Evolutionary conservation across 2,329 filamentous ascomycete species (phyloP).

Genomic region (Pleomassaria siparia): DNA sequence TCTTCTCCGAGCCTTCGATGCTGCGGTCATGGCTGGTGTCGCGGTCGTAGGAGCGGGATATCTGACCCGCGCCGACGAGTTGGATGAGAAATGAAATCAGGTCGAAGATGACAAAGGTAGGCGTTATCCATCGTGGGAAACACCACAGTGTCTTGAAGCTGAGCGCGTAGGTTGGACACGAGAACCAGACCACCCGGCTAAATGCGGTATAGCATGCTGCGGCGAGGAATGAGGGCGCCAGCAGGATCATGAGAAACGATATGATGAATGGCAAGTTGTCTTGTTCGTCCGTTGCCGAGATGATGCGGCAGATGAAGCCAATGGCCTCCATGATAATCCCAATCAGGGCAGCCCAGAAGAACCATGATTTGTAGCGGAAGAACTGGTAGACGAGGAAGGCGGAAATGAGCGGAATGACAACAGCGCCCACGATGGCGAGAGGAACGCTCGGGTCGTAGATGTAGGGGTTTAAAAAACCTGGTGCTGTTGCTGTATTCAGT

Average conservation of each 20-base stretch:
- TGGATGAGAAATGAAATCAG: conserved; percentile 53
- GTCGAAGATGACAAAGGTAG: conserved; percentile 53
- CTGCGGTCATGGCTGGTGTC: conserved; percentile 42
- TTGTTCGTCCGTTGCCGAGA: conserved; percentile 42
- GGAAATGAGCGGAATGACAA: conserved; percentile 44
- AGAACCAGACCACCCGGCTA: conserved; percentile 49
- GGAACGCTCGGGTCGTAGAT: conserved; percentile 52
- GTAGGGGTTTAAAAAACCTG: conserved; percentile 44
- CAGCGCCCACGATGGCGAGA: conserved; percentile 47
- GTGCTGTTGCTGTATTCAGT: conserved; percentile 7
- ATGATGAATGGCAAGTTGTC: conserved; percentile 42
- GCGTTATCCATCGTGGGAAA: conserved; percentile 48
- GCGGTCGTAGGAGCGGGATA: conserved; percentile 37
- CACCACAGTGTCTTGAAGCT: conserved; percentile 49
- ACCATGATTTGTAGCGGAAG: conserved; percentile 38
- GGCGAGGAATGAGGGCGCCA: conserved; percentile 53
- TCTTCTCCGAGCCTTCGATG: conserved; percentile 39
- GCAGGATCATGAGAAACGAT: conserved; percentile 49
- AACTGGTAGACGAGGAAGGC: conserved; percentile 35
- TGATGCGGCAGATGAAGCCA: conserved; percentile 55
- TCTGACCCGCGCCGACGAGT: conserved; percentile 46
- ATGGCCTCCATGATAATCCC: conserved; percentile 49
- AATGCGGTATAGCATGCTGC: conserved; percentile 55
- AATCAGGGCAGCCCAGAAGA: conserved; percentile 39
- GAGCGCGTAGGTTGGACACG: conserved; percentile 40